A percentile compares a stretch with the other conserved stretches of the same genome.
phyloP scores from a whole-genome alignment of 73 alveolate species.

The Paramecium primaurelia region DNA sequence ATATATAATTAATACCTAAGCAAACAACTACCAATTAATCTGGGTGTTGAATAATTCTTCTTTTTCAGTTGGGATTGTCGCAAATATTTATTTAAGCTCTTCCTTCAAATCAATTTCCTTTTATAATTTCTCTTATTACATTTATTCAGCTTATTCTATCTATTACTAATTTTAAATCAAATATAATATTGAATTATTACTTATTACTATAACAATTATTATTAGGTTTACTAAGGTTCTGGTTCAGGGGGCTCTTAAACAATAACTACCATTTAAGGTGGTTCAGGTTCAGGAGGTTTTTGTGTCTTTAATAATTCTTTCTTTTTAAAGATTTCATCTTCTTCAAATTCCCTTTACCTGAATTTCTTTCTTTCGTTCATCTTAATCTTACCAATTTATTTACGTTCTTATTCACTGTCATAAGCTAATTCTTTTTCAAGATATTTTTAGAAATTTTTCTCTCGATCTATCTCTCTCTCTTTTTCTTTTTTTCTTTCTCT shows the following conservation, averaged over 20 bases:
- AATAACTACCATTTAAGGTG: not conserved
- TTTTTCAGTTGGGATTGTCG: conserved; percentile 12
- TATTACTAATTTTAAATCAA: conserved; percentile 3
- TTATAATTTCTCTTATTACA: not conserved
- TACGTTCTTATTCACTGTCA: conserved; percentile 47
- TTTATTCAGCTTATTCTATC: not conserved
- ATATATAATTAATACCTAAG: conserved; percentile 13
- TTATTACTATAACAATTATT: not conserved
- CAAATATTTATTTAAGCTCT: not conserved
- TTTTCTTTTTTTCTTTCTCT: conserved; percentile 33
- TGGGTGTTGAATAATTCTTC: not conserved
- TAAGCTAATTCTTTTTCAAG: conserved; percentile 28
- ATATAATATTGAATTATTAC: not conserved
- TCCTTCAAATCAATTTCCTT: not conserved
- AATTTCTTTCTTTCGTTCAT: conserved; percentile 40
- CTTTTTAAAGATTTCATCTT: conserved; percentile 46
- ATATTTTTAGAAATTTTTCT: not conserved
- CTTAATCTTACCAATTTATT: conserved; percentile 40
- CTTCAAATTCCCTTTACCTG: conserved; percentile 46
- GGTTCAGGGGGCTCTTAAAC: not conserved
- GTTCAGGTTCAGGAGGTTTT: conserved; percentile 49
- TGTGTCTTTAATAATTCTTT: conserved; percentile 17
- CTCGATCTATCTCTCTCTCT: conserved; percentile 44
- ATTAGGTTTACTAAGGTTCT: not conserved
- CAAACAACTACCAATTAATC: conserved; percentile 44